Percentiles rank a stretch among this genome's conserved stretches.
phyloP scores from a whole-genome alignment of 2,329 filamentous ascomycete species.

The Escovopsis sp. region DNA sequence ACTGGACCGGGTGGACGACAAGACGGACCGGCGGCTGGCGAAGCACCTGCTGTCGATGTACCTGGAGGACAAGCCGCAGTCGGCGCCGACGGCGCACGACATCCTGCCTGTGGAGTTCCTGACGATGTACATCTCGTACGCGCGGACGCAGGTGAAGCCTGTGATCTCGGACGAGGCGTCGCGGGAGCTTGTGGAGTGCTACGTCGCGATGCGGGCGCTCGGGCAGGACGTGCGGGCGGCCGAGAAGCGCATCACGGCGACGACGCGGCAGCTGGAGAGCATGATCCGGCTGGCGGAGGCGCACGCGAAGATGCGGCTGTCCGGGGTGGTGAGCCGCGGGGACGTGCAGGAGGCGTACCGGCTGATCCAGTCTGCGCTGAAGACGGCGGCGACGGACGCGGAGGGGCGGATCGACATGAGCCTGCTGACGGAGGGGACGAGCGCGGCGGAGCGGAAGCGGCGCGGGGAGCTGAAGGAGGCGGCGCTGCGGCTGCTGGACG shows the following conservation, averaged over 20 bases:
- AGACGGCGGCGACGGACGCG: constrained; percentile 91
- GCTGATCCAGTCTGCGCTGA: constrained; percentile 84
- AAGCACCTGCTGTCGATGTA: constrained; percentile 94
- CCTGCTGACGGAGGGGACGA: constrained; percentile 85
- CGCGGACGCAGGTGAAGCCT: constrained; percentile 73
- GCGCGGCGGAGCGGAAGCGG: constrained; percentile 68
- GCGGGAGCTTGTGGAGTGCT: constrained; percentile 71
- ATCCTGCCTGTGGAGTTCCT: constrained; percentile 89
- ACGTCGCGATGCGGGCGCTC: constrained; percentile 89
- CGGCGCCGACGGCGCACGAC: constrained; percentile 58
- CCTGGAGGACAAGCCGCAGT: constrained; percentile 83
- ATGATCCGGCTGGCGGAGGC: constrained; percentile 97
- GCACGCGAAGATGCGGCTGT: constrained; percentile 93
- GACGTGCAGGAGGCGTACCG: constrained; percentile 88
- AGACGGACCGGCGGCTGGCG: constrained; percentile 73
- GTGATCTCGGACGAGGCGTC: constrained; percentile 65
- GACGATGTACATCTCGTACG: constrained; percentile 94
- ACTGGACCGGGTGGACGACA: constrained; percentile 84
- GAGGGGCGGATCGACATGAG: constrained; percentile 95
- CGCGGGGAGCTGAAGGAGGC: constrained; percentile 75
- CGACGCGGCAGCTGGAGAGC: constrained; percentile 87
- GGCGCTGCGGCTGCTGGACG: constrained; percentile 61
- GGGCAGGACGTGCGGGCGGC: constrained; percentile 74
- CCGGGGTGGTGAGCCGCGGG: constrained; percentile 54
- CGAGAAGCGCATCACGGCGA: constrained; percentile 94